A percentile compares a stretch with the other conserved stretches of the same genome.
phyloP scores from a whole-genome alignment of 495 filamentous ascomycete species.

The Penicillium alfredii region DNA sequence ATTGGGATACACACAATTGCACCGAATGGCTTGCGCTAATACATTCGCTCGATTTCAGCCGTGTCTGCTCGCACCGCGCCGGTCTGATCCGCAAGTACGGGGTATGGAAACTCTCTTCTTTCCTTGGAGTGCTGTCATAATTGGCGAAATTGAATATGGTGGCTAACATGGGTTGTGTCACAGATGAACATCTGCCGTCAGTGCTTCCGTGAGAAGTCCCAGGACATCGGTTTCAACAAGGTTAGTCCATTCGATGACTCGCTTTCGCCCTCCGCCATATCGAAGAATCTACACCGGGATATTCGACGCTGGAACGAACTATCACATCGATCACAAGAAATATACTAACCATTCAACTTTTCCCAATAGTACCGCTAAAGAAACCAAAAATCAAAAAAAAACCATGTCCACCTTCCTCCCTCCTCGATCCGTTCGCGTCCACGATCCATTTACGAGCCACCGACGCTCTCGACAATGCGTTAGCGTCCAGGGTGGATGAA shows the following conservation, averaged over 20 bases:
- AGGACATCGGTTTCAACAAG: constrained; percentile 98
- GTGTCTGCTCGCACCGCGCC: constrained; percentile 90
- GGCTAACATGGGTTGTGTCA: constrained; percentile 22
- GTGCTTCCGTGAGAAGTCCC: constrained; percentile 96
- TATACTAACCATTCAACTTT: constrained; percentile 11
- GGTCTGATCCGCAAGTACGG: constrained; percentile 99
- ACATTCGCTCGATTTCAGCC: constrained; percentile 57
- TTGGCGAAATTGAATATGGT: neutral
- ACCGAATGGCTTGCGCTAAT: constrained; percentile 23
- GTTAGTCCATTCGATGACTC: constrained; percentile 34
- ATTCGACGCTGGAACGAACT: too few relatives aligned
- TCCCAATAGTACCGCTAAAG: constrained; percentile 50
- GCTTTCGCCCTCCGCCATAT: neutral
- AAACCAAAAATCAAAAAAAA: constrained; percentile 17
- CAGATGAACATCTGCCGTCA: constrained; percentile 96
- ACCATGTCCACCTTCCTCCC: constrained; percentile 27
- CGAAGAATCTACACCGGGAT: too few relatives aligned
- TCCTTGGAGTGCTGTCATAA: neutral
- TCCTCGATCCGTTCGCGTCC: constrained; percentile 34
- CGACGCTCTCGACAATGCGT: constrained; percentile 18
- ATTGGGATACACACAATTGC: constrained; percentile 2
- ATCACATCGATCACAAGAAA: constrained; percentile 1
- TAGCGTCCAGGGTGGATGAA: constrained; percentile 17
- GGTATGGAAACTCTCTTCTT: constrained; percentile 52
- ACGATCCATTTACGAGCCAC: constrained; percentile 24